Percentiles rank a stretch among this genome's conserved stretches.
These are phyloP conservation scores for Periconia macrospinosa DNA, from an alignment of 2,329 filamentous ascomycete genomes.

Conservation along the genomic window DNA sequence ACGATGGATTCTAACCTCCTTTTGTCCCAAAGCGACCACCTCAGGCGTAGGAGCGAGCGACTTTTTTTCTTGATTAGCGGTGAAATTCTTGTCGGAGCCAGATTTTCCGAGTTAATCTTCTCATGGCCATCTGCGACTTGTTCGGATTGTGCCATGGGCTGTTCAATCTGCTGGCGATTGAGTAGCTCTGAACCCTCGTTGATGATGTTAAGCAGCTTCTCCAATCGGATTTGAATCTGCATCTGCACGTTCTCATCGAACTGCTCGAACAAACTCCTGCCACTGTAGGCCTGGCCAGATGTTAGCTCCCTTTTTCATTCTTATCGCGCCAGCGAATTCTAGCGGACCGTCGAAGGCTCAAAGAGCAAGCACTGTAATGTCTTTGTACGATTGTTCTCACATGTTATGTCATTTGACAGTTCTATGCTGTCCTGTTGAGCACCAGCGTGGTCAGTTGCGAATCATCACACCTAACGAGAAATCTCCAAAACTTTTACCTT, in stretches of 20 bases:
- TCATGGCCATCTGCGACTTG: background rate
- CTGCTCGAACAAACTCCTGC: background rate
- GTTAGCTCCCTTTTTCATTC: too few species aligned
- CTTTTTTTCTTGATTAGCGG: background rate
- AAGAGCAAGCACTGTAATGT: background rate
- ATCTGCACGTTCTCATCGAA: background rate
- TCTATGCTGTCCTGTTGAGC: too few species aligned
- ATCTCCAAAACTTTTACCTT: too few species aligned
- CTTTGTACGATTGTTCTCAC: background rate
- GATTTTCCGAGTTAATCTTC: background rate
- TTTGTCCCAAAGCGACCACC: background rate
- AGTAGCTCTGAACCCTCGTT: background rate
- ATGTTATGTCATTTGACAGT: background rate
- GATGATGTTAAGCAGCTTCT: background rate
- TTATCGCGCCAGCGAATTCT: too few species aligned
- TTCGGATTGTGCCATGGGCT: background rate
- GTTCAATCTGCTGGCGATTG: background rate
- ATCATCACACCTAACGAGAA: too few species aligned
- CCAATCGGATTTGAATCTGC: background rate
- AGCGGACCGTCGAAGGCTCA: too few species aligned
- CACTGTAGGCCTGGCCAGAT: background rate
- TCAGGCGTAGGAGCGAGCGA: background rate
- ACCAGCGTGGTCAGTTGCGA: too few species aligned
- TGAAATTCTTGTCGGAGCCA: background rate
- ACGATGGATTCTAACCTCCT: background rate